Evolutionary conservation across 164 flowering plant species (phyloP).

Genomic region (Litsea cubeba): DNA sequence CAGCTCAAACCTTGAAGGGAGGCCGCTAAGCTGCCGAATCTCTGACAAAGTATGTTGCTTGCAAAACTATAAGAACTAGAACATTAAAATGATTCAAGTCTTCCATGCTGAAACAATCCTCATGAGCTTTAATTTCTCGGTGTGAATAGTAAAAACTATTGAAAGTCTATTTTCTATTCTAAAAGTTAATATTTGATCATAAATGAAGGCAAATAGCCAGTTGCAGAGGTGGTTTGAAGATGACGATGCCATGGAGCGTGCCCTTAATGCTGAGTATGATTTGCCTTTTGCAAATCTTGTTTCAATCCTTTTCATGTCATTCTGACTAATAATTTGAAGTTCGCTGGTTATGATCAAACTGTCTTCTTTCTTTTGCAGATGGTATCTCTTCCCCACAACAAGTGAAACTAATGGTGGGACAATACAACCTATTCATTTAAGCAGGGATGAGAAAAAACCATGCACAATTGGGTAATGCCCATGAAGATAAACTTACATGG

Average conservation of each 20-base stretch:
- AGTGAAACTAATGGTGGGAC: constrained; percentile 18
- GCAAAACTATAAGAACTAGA: constrained; percentile 1
- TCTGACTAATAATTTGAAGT: background rate
- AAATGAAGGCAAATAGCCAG: constrained; percentile 61
- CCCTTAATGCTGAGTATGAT: constrained; percentile 70
- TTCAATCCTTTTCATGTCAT: background rate
- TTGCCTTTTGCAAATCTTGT: constrained; percentile 3
- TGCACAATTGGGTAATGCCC: constrained; percentile 60
- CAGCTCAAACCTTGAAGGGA: constrained; percentile 92
- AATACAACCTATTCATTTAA: constrained; percentile 47
- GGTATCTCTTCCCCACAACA: constrained; percentile 73
- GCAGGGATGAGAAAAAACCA: constrained; percentile 53
- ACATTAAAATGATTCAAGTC: no score
- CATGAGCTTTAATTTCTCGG: background rate
- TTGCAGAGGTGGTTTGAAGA: constrained; percentile 77
- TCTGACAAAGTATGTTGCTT: constrained; percentile 72
- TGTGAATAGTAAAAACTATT: constrained; percentile 1
- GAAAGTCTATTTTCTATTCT: background rate
- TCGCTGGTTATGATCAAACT: background rate
- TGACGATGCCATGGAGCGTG: constrained; percentile 90
- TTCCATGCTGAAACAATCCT: background rate
- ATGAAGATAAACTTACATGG: background rate
- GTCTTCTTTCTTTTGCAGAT: constrained; percentile 37
- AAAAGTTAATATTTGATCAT: constrained; percentile 14
- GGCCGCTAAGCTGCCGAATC: constrained; percentile 65